These are phyloP conservation scores for Aspergillus costaricaensis DNA, from an alignment of 2,329 filamentous ascomycete genomes.

Conservation along the genomic window DNA sequence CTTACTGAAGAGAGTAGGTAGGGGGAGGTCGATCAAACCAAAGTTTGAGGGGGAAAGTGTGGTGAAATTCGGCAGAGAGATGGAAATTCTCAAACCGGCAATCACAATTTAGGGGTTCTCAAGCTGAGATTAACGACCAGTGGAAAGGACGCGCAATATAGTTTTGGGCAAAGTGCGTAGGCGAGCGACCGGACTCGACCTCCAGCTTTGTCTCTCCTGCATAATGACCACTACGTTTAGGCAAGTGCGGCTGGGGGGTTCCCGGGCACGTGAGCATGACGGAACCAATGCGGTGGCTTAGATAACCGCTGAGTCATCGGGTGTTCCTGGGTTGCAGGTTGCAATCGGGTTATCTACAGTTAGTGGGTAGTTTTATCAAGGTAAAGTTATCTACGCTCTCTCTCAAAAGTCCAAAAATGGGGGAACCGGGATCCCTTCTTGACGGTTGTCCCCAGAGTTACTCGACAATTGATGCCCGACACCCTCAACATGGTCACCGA, in stretches of 20 bases:
- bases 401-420: too few relatives aligned
- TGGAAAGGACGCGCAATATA: not conserved
- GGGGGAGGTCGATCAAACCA: too few relatives aligned
- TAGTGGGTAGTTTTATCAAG: too few relatives aligned
- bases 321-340: not conserved
- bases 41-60: not conserved
- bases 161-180: not conserved
- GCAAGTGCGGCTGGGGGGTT: not conserved
- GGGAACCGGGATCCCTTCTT: too few relatives aligned
- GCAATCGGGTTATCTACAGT: not conserved
- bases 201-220: not conserved
- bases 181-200: not conserved
- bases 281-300: conserved; percentile 1
- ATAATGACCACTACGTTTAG: not conserved
- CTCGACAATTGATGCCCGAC: not conserved
- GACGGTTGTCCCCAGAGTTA: not conserved
- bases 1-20: too few relatives aligned
- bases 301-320: not conserved
- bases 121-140: not conserved
- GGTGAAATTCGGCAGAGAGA: not conserved
- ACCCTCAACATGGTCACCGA: not conserved
- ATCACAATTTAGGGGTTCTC: not conserved
- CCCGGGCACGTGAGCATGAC: not conserved
- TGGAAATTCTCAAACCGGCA: not conserved
- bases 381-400: too few relatives aligned